A percentile compares a stretch with the other conserved stretches of the same genome.
Conservation (phyloP, 2,329 filamentous ascomycete genomes). For the Plectosphaerella cucumerina region DNA sequence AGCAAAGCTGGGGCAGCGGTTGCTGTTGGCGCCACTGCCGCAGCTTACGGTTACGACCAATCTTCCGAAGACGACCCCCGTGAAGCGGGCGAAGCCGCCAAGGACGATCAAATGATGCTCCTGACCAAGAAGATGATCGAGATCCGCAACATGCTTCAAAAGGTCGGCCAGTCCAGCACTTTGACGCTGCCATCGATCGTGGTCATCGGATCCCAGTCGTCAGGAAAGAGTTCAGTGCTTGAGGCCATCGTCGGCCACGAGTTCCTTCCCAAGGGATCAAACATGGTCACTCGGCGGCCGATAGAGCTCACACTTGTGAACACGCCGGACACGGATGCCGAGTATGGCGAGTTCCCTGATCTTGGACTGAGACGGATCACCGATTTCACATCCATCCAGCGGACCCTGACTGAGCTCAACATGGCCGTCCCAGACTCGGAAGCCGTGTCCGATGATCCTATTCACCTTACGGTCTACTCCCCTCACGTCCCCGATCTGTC, state of each 20-base stretch:
- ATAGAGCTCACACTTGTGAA: slow-evolving; percentile 97
- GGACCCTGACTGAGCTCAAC: slow-evolving; percentile 92
- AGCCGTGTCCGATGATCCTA: slow-evolving; percentile 94
- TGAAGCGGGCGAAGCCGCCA: slow-evolving; percentile 61
- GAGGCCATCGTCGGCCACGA: slow-evolving; percentile 98
- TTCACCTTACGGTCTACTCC: slow-evolving; percentile 92
- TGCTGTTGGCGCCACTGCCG: slow-evolving; percentile 67
- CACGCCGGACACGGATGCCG: slow-evolving; percentile 77
- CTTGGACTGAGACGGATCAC: slow-evolving; percentile 84
- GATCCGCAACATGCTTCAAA: slow-evolving; percentile 86
- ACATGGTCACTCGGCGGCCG: slow-evolving; percentile 95
- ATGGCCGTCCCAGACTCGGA: slow-evolving; percentile 84
- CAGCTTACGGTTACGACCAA: slow-evolving; percentile 74
- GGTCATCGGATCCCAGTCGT: slow-evolving; percentile 98
- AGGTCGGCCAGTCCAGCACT: slow-evolving; percentile 84
- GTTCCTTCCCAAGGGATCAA: slow-evolving; percentile 94
- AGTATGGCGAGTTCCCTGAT: slow-evolving; percentile 96
- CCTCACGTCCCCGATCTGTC: slow-evolving; percentile 93
- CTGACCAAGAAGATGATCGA: slow-evolving; percentile 99
- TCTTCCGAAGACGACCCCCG: slow-evolving; percentile 61
- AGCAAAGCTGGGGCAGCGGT: slow-evolving; percentile 57
- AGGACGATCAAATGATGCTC: slow-evolving; percentile 99
- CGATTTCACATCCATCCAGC: slow-evolving; percentile 88
- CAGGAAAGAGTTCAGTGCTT: slow-evolving; percentile 93
- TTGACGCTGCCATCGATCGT: slow-evolving; percentile 93